Conservation (phyloP, 116 monocot species). For the Posidonia oceanica region DNA sequence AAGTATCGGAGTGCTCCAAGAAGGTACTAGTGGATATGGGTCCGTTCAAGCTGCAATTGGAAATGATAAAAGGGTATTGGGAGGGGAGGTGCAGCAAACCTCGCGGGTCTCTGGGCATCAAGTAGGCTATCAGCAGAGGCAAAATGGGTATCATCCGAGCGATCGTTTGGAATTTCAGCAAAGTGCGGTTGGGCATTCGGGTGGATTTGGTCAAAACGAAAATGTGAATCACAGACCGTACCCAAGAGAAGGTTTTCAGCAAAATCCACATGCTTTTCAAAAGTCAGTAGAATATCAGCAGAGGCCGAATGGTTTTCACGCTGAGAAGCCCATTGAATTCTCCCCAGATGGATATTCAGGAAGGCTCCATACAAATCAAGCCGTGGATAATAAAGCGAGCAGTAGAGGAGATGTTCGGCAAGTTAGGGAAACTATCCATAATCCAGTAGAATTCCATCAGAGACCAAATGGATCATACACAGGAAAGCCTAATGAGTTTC, state of each 20-base stretch:
- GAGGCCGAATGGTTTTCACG: background rate
- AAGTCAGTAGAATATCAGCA: background rate
- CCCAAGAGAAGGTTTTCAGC: background rate
- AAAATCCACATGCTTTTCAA: background rate
- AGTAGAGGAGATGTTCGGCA: slow-evolving; percentile 1
- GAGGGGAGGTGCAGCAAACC: background rate
- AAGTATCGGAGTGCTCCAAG: too few relatives aligned
- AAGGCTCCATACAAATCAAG: slow-evolving; percentile 5
- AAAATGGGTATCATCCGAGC: background rate
- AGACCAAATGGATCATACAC: background rate
- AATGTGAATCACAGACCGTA: background rate
- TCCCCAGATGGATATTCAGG: background rate
- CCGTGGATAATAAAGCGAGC: background rate
- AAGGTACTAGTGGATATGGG: too few relatives aligned
- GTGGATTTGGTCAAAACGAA: background rate
- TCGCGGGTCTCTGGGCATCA: background rate
- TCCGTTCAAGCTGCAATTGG: background rate
- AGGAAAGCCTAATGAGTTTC: background rate
- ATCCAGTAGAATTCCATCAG: slow-evolving; percentile 13
- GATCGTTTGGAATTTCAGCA: background rate
- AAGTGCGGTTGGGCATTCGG: background rate
- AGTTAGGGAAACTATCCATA: slow-evolving; percentile 3
- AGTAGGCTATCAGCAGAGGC: slow-evolving; percentile 3
- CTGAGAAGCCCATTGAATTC: background rate
- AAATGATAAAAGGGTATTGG: background rate